Base-by-base conservation (phyloP, 2,329 filamentous ascomycete genomes). In the Sporothrix euskadiensis region DNA sequence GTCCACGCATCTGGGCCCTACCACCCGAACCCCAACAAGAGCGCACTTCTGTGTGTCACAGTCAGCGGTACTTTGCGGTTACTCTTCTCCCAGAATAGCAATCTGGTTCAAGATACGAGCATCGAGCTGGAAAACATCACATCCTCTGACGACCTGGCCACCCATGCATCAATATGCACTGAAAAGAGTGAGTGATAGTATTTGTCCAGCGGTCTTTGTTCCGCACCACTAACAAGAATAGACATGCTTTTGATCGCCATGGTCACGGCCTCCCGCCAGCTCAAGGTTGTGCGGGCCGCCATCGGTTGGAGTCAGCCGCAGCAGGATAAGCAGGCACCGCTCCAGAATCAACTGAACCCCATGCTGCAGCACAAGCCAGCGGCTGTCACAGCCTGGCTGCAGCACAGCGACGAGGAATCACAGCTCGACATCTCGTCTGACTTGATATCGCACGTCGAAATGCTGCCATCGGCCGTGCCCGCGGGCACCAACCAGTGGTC, bases 1-100 rank as follows among this genome's bases (percentile, higher is more conserved):
- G 86, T 90, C 47, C 88, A 89, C 52, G 88, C 89, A 10, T 86
- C 89, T 57, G 91, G 91, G 3, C 92, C 94, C 4, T 90, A 88
- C 75, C 93, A 97, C 80, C 91, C 92, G 0, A 88, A 89, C 74
- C 85, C 88, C 1, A 85, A 86, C 71, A 94, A 92, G 80, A 91
- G 92, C 68, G 92, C 92, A 0, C 82, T 98, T 59, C 82, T 97
- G 14, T 92, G 90, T 76, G 87, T 97, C 71, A 96, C 92, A 41
- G 88, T 90, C 61, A 90, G 90, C 77, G 93, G 93, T 8, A 83
- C 89, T 66, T 84, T 98, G 72, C 91, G 90, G 78, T 85, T 98
- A 78, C 86, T 94, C 68, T 97, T 91, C 83, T 88, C 92, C 56
- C 92, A 94, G 76, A 90, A 88, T 59, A 93, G 90, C 80, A 88